Evolutionary conservation across 2,329 filamentous ascomycete species (phyloP), one percentile per base, ranked within the genome.

Genomic region (Beauveria scarabaeidicola): DNA sequence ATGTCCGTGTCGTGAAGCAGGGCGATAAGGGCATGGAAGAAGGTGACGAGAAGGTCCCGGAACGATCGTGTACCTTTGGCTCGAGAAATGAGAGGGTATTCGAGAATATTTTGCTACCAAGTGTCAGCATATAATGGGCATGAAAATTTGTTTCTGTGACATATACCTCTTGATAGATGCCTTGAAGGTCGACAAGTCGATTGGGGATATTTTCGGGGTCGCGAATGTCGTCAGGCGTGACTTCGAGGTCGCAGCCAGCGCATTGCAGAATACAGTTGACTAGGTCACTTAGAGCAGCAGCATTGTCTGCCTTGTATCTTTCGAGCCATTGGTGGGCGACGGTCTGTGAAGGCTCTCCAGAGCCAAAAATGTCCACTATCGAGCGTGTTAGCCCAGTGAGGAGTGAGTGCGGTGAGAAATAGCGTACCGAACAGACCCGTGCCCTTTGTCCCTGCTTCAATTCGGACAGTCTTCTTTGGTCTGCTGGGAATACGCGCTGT

Each of bases 71-170:
- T 88, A 61, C 85, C 85, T 71, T 89, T 93, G 43, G 86, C 82
- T 73, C 87, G 92, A 17, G 91, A 89, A 61, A 96, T 89, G 48
- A 99, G 82, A 43, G 94, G 94, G 68, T 99, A 99, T 52, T 97
- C 94, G 36, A 89, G 88, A 53, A 93, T 87, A 70, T 89, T 85
- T 80, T 88, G 82, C 78, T 87, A 62, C 36, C 52, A 61, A 29
- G 21, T 10, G 41, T 54, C 32, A 60, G 29, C 29, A 36, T 47
- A 41, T 51, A 13, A 21, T 6, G 13, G 17, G 52, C 53, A 44
- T 38, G 27, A 32, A 19, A 6, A 44, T 29, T 15, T 46, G 15
- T 25, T 47, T 5, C 2, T 6, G 27, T 7, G 11, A 11, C 21
- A 72, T 81, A 68, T 72, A 90, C 88, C 70, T 89, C 85, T 72